Conservation (phyloP, 2,329 filamentous ascomycete genomes). For the Gliomastix tumulicola region DNA sequence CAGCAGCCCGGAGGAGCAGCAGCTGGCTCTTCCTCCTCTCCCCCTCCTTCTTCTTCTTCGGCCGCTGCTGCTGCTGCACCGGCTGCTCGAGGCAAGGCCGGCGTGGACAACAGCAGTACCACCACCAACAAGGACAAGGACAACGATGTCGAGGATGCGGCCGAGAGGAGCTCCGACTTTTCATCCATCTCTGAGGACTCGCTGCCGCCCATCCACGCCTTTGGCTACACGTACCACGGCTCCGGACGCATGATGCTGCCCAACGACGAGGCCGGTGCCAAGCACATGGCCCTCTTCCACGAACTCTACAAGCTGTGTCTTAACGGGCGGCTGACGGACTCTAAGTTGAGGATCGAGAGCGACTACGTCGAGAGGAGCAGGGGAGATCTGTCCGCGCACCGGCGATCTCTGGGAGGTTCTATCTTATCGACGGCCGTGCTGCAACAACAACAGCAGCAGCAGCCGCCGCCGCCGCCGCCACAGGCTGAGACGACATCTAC, state of each 20-base stretch:
- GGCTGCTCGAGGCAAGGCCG: too few relatives aligned
- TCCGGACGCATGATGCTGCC: constrained; percentile 23
- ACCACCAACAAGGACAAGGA: too few relatives aligned
- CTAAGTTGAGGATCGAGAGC: constrained; percentile 20
- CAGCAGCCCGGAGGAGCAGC: too few relatives aligned
- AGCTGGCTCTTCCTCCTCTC: too few relatives aligned
- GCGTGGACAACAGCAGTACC: too few relatives aligned
- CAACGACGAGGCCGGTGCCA: constrained; percentile 23
- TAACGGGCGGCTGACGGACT: constrained; percentile 18
- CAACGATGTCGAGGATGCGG: too few relatives aligned
- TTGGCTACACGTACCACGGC: constrained; percentile 27
- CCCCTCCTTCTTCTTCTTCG: too few relatives aligned
- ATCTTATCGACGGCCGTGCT: too few relatives aligned
- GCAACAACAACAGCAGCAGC: too few relatives aligned
- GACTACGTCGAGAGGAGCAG: neutral
- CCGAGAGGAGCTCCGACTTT: constrained; percentile 25
- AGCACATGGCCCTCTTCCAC: constrained; percentile 22
- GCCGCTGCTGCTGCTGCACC: too few relatives aligned
- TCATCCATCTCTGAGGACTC: constrained; percentile 11
- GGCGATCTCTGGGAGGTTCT: too few relatives aligned
- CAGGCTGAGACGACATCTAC: constrained; percentile 1
- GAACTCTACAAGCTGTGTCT: constrained; percentile 25
- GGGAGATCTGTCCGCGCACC: too few relatives aligned
- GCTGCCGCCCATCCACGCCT: constrained; percentile 8
- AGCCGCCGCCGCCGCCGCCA: constrained; percentile 5